Conservation (phyloP, 805 yeast genomes). For the Ascoidea asiatica region DNA sequence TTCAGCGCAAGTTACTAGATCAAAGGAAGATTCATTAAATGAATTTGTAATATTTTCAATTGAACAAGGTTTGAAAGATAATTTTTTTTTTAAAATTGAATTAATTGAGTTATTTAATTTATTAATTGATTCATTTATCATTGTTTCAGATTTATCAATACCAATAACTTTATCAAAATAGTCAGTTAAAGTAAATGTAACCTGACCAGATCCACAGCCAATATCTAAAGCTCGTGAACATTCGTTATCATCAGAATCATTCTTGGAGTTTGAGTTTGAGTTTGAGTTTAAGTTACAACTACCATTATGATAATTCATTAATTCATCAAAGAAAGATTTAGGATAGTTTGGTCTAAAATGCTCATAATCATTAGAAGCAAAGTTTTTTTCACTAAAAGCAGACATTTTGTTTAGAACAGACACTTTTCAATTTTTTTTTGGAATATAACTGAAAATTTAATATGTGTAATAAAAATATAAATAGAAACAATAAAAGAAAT, state of each 20-base stretch:
- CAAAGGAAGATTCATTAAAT: no score
- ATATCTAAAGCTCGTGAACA: slow-evolving; percentile 39
- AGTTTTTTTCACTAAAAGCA: slow-evolving; percentile 40
- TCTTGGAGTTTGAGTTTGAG: slow-evolving; percentile 26
- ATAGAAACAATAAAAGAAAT: no score
- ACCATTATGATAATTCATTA: slow-evolving; percentile 27
- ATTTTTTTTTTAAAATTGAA: no score
- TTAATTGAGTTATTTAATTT: no score
- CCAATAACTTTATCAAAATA: slow-evolving; percentile 42
- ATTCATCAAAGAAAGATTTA: slow-evolving; percentile 25
- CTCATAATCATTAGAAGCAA: slow-evolving; percentile 43
- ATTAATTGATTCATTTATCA: slow-evolving; percentile 31
- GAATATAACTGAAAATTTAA: no score
- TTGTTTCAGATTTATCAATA: slow-evolving; percentile 42
- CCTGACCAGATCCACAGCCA: slow-evolving; percentile 77
- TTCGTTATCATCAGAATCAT: slow-evolving; percentile 25
- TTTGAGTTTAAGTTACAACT: slow-evolving; percentile 16
- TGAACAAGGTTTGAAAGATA: no score
- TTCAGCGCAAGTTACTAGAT: slow-evolving; percentile 67
- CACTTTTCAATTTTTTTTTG: no score
- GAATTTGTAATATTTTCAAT: no score
- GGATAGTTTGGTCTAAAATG: slow-evolving; percentile 61
- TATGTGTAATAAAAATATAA: no score
- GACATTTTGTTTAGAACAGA: no score
- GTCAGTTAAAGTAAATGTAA: slow-evolving; percentile 35